phyloP scores from a whole-genome alignment of 495 filamentous ascomycete species.

The Penicillium angulare region DNA sequence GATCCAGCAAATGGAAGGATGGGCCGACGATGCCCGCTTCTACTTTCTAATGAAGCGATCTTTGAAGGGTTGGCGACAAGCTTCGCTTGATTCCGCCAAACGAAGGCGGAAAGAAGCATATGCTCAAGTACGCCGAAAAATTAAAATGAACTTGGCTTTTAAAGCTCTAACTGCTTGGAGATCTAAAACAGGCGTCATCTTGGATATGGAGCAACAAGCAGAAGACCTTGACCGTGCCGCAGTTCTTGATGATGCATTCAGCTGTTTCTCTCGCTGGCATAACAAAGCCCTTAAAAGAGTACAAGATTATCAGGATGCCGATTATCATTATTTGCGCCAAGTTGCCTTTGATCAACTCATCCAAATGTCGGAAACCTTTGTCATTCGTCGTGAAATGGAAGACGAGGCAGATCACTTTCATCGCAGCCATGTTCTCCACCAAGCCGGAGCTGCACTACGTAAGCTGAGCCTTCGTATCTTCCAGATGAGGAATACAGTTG shows the following conservation, averaged over 20 bases:
- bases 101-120: conserved; percentile 60
- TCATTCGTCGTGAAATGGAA: conserved; percentile 42
- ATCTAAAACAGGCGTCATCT: conserved; percentile 34
- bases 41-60: conserved; percentile 56
- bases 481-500: conserved; percentile 42
- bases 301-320: conserved; percentile 42
- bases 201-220: conserved; percentile 47
- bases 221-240: conserved; percentile 37
- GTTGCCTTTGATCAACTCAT: conserved; percentile 46
- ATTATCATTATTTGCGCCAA: conserved; percentile 38
- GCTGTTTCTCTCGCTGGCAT: conserved; percentile 46
- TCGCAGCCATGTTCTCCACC: conserved; percentile 45
- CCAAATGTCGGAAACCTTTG: conserved; percentile 43
- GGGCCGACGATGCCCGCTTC: conserved; percentile 56
- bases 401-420: conserved; percentile 49
- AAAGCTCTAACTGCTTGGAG: conserved; percentile 46
- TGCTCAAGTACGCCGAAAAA: conserved; percentile 51
- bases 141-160: conserved; percentile 58
- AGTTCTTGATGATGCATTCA: conserved; percentile 33
- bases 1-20: conserved; percentile 47
- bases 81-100: conserved; percentile 48
- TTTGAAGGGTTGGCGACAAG: conserved; percentile 56
- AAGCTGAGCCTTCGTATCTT: conserved; percentile 54
- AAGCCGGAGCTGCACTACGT: conserved; percentile 43
- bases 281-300: conserved; percentile 33